A percentile compares a stretch with the other conserved stretches of the same genome.
phyloP scores from a whole-genome alignment of 169 alveolate genomes.

The Plasmodium berghei region DNA sequence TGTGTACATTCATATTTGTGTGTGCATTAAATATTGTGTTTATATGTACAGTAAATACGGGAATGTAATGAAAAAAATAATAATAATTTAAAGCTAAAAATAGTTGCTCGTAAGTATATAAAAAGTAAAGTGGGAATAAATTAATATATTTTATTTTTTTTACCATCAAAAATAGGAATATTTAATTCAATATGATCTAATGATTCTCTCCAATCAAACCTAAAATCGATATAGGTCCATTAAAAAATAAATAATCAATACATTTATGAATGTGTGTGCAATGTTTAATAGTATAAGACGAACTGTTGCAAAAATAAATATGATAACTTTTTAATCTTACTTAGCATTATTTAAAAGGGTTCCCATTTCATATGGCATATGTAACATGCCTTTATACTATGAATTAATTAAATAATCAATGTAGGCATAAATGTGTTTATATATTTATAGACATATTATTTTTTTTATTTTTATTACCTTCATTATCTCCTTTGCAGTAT shows the following conservation, averaged over 20 bases:
- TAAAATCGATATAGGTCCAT: background rate
- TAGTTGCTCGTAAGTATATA: background rate
- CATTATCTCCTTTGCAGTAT: conserved; percentile 48
- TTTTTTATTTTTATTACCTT: conserved; percentile 20
- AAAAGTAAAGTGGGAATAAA: background rate
- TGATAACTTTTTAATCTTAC: conserved; percentile 12
- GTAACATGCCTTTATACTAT: conserved; percentile 67
- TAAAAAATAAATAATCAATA: background rate
- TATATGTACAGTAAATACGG: background rate
- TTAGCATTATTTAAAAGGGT: conserved; percentile 13
- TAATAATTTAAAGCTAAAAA: background rate
- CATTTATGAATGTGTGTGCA: background rate
- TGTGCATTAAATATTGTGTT: no score
- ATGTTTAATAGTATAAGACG: background rate
- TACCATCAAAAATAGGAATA: conserved; percentile 72
- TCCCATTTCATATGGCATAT: conserved; percentile 46
- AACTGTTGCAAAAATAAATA: background rate
- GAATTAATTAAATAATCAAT: conserved; percentile 20
- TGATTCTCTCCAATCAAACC: conserved; percentile 74
- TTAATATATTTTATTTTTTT: background rate
- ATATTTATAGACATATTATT: background rate
- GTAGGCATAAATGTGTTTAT: background rate
- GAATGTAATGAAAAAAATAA: background rate
- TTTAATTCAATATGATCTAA: conserved; percentile 36
- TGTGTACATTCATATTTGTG: no score